A percentile compares a stretch with the other conserved stretches of the same genome.
phyloP scores from a whole-genome alignment of 1,284 basidiomycete genomes.

The Leccinum pachyderme region DNA sequence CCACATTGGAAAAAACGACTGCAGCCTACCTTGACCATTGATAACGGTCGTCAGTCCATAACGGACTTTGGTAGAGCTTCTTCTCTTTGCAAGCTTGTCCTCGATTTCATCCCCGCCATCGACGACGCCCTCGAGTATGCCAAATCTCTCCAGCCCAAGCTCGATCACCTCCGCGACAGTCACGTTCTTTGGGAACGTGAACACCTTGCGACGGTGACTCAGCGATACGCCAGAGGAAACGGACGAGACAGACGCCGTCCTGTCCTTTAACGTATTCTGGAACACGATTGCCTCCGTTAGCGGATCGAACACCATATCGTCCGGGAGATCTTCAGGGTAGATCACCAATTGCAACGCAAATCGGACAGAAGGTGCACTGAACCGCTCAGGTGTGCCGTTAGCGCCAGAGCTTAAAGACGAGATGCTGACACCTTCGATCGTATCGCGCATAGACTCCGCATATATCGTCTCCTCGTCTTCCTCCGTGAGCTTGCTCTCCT shows the following conservation, averaged over 20 bases:
- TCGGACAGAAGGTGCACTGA: slow-evolving; percentile 75
- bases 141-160: slow-evolving; percentile 86
- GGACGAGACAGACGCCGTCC: slow-evolving; percentile 42
- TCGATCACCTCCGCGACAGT: slow-evolving; percentile 97
- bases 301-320: slow-evolving; percentile 91
- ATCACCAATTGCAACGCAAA: slow-evolving; percentile 88
- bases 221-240: slow-evolving; percentile 55
- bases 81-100: slow-evolving; percentile 80
- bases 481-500: slow-evolving; percentile 30
- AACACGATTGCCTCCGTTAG: slow-evolving; percentile 89
- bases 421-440: slow-evolving; percentile 35
- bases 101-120: slow-evolving; percentile 98
- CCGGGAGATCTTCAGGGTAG: slow-evolving; percentile 86
- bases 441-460: slow-evolving; percentile 35
- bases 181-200: slow-evolving; percentile 89
- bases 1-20: neutral
- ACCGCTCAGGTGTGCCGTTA: slow-evolving; percentile 65
- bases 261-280: slow-evolving; percentile 61
- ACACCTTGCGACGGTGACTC: slow-evolving; percentile 68
- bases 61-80: slow-evolving; percentile 75
- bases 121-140: slow-evolving; percentile 92
- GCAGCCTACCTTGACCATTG: slow-evolving; percentile 60
- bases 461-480: slow-evolving; percentile 48
- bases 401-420: slow-evolving; percentile 43
- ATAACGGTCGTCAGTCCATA: slow-evolving; percentile 70